phyloP scores from a whole-genome alignment of 306 rosid species.

The Cucumis cinereus region DNA sequence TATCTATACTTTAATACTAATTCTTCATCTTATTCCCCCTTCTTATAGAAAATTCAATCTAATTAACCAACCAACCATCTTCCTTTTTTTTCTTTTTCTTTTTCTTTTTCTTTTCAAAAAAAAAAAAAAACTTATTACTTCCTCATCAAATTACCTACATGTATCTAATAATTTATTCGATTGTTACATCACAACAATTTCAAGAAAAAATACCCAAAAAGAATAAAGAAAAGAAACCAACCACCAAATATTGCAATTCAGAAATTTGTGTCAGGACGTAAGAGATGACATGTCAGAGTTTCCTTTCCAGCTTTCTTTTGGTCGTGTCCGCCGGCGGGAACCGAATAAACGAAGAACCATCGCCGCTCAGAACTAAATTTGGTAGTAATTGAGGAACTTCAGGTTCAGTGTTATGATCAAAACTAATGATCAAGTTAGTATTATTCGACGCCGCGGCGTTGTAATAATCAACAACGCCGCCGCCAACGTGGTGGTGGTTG shows the following conservation, averaged over 20 bases:
- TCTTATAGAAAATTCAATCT: neutral
- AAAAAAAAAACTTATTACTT: neutral
- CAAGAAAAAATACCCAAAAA: neutral
- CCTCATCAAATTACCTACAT: neutral
- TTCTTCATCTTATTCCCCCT: neutral
- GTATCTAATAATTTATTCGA: neutral
- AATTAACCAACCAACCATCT: neutral
- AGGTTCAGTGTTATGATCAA: neutral
- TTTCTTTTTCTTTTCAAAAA: neutral
- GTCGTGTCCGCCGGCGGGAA: neutral
- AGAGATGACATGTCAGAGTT: neutral
- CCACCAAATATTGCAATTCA: neutral
- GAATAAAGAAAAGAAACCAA: neutral
- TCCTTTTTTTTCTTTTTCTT: neutral
- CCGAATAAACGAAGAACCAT: neutral
- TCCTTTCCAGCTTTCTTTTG: neutral
- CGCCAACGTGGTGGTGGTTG: neutral
- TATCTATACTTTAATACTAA: neutral
- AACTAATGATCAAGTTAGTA: slow-evolving; percentile 1
- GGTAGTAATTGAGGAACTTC: neutral
- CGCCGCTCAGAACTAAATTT: neutral
- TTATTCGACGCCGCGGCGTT: neutral
- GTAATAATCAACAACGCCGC: neutral
- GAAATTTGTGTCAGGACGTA: neutral
- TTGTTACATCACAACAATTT: neutral